These are phyloP conservation scores for Fraxinus nigra DNA, from an alignment of 305 asterid species.

Conservation along the genomic window DNA sequence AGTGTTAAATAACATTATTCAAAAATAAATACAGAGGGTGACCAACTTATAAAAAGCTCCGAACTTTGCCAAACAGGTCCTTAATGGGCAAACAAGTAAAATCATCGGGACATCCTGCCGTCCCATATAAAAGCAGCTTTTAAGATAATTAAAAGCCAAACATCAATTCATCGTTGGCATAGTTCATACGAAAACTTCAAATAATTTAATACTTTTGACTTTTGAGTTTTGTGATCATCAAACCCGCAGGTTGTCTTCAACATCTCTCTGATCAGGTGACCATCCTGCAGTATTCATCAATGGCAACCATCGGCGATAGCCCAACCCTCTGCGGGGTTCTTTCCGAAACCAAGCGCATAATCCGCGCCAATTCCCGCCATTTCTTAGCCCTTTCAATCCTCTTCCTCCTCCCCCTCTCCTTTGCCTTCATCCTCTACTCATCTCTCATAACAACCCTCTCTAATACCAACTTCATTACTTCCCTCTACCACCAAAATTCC, in stretches of 20 bases:
- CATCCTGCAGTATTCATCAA: slow-evolving; percentile 13
- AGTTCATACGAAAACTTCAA: not conserved
- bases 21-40: no score
- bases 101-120: not conserved
- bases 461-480: slow-evolving; percentile 23
- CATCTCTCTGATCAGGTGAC: not conserved
- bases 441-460: slow-evolving; percentile 31
- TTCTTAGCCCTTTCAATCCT: slow-evolving; percentile 61
- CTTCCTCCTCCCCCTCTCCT: slow-evolving; percentile 66
- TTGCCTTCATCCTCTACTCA: slow-evolving; percentile 44
- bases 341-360: slow-evolving; percentile 56
- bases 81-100: no score
- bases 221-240: not conserved
- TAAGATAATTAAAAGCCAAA: not conserved
- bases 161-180: not conserved
- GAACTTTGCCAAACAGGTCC: no score
- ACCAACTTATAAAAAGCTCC: no score
- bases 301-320: slow-evolving; percentile 28
- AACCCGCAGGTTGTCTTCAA: not conserved
- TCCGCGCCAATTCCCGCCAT: slow-evolving; percentile 68
- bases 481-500: slow-evolving; percentile 18
- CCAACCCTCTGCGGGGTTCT: slow-evolving; percentile 55
- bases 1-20: no score
- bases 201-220: not conserved
- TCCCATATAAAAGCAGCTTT: not conserved